Evolutionary conservation across 345 rosid genomes (phyloP).

Genomic region (Lenwebbia sp.): DNA sequence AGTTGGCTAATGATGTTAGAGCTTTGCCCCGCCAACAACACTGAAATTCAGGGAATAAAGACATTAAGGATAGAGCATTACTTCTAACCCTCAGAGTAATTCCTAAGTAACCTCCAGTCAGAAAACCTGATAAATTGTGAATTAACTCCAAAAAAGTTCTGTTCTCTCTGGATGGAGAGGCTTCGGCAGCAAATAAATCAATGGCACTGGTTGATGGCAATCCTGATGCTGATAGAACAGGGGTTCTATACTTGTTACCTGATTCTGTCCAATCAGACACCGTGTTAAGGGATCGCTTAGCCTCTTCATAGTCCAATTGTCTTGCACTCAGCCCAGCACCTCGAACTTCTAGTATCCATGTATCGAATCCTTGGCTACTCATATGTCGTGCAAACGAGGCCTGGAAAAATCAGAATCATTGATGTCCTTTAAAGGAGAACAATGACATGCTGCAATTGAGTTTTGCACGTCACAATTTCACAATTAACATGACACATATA

Average conservation of each 20-base stretch:
- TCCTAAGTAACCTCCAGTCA: conserved; percentile 21
- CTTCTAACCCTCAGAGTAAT: background rate
- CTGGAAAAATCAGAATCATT: conserved; percentile 16
- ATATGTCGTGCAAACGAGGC: conserved; percentile 74
- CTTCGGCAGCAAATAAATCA: background rate
- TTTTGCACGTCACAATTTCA: background rate
- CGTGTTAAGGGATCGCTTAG: background rate
- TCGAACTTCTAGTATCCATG: conserved; percentile 84
- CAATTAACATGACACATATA: background rate
- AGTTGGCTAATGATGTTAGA: conserved; percentile 12
- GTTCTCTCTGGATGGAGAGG: background rate
- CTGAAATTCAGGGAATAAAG: background rate
- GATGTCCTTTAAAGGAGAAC: background rate
- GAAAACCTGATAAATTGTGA: conserved; percentile 23
- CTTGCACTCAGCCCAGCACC: conserved; percentile 71
- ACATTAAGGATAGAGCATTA: background rate
- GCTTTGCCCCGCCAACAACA: conserved; percentile 2
- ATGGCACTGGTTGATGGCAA: background rate
- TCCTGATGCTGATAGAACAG: background rate
- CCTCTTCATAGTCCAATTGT: conserved; percentile 11
- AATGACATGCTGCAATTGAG: background rate
- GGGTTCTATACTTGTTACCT: background rate
- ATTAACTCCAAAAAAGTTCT: conserved; percentile 9
- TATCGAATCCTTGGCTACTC: conserved; percentile 73
- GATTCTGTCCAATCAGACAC: background rate